Conservation (phyloP, 805 yeast species). For the Saccharomyces kudriavzevii region DNA sequence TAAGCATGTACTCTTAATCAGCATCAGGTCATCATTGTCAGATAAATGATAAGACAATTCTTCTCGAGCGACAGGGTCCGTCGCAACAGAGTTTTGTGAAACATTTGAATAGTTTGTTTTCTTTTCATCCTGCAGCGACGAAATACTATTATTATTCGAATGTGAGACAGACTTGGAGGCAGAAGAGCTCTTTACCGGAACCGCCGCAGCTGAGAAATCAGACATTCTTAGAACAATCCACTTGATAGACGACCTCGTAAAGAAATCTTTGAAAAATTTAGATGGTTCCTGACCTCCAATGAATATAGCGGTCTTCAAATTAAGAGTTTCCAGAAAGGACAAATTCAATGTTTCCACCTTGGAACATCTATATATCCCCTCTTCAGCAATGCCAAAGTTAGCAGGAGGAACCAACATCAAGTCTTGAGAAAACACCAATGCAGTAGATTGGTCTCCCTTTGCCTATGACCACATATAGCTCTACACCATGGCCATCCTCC, state of each 20-base stretch:
- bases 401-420: conserved; percentile 86
- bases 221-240: conserved; percentile 33
- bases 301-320: conserved; percentile 58
- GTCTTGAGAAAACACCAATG: neutral
- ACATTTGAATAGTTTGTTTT: neutral
- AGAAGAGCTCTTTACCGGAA: conserved; percentile 10
- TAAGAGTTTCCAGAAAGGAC: conserved; percentile 69
- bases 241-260: conserved; percentile 48
- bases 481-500: too few relatives aligned
- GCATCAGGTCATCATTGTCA: conserved; percentile 62
- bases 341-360: conserved; percentile 67
- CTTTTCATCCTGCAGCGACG: neutral
- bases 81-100: neutral
- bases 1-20: conserved; percentile 57
- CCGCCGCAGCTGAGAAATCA: conserved; percentile 21
- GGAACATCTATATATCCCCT: conserved; percentile 76
- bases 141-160: neutral
- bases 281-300: conserved; percentile 84
- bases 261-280: conserved; percentile 55
- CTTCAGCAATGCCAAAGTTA: conserved; percentile 84
- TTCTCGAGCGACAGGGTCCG: neutral
- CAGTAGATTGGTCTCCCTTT: neutral
- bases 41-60: conserved; percentile 17
- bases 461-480: too few relatives aligned
- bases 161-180: neutral